phyloP scores from a whole-genome alignment of 495 filamentous ascomycete species.

The Aspergillus egyptiacus region DNA sequence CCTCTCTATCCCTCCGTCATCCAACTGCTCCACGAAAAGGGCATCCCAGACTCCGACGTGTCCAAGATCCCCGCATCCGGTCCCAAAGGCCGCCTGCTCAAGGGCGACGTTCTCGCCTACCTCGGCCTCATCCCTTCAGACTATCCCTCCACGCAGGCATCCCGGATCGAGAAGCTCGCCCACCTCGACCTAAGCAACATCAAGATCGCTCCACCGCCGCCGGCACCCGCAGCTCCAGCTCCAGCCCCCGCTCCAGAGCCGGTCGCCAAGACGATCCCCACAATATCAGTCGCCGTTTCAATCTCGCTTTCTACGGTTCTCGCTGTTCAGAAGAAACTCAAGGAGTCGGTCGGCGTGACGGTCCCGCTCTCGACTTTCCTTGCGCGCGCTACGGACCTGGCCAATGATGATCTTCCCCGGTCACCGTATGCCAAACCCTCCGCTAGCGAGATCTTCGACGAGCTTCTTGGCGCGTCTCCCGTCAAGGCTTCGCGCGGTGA shows the following conservation, averaged over 20 bases:
- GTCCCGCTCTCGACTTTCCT: slow-evolving; percentile 86
- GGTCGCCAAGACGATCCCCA: slow-evolving; percentile 28
- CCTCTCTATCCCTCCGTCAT: slow-evolving; percentile 82
- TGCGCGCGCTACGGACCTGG: slow-evolving; percentile 70
- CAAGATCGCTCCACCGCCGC: slow-evolving; percentile 65
- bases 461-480: slow-evolving; percentile 70
- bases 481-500: slow-evolving; percentile 47
- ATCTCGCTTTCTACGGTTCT: slow-evolving; percentile 73
- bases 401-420: slow-evolving; percentile 77
- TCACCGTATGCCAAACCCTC: slow-evolving; percentile 54
- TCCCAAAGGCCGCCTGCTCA: slow-evolving; percentile 82
- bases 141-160: slow-evolving; percentile 63
- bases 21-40: slow-evolving; percentile 71
- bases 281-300: slow-evolving; percentile 51
- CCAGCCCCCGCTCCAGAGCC: slow-evolving; percentile 37
- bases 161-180: slow-evolving; percentile 62
- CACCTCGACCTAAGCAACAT: slow-evolving; percentile 94
- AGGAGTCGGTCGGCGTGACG: slow-evolving; percentile 66
- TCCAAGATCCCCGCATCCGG: slow-evolving; percentile 81
- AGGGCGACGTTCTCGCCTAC: slow-evolving; percentile 92
- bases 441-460: slow-evolving; percentile 79
- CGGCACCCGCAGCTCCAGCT: slow-evolving; percentile 39
- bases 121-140: slow-evolving; percentile 66
- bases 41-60: slow-evolving; percentile 61
- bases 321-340: slow-evolving; percentile 71